Base-by-base conservation (phyloP, 768 basidiomycete genomes). In the Grammothele lineata region DNA sequence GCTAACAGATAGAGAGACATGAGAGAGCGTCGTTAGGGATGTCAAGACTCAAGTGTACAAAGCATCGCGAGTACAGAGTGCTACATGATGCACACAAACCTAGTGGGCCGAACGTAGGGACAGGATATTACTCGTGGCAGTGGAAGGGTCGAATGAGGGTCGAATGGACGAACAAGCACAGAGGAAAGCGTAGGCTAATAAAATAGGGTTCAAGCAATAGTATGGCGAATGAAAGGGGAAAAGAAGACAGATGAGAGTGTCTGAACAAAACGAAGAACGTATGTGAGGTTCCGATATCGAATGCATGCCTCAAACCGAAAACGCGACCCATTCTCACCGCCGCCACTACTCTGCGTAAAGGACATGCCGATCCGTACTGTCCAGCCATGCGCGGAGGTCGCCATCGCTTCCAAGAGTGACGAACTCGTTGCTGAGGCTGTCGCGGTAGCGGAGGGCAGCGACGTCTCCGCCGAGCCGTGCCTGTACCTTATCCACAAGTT, bases 401-500 rank as follows among this genome's bases (percentile, higher is more conserved):
- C 70, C 71, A 59, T 92, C 85, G 25, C 71, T 70, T 44, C 77
- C 72, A 51, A 93, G 69, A 18, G 74, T 78, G 15, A 84, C 73
- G 54, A 86, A 81, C 8, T 70, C 73, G 58, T 82, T 81, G 57
- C 75, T 80, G 57, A 80, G 78, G 59, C 82, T 85, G 58, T 88
- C 82, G 25, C 90, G 81, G 65, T 87, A 98, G 55, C 80, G 75
- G 52, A 98, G 71, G 35, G 71, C 69, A 8, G 62, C 70, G 27
- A 95, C 74, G 50, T 87, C 84, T 12, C 75, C 76, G 0, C 92
- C 93, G 5, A 98, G 71, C 43, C 96, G 80, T 27, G 86, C 78
- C 58, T 91, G 83, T 26, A 97, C 89, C 70, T 98, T 99, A 41
- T 83, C 88, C 75, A 96, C 84, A 51, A 99, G 73, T 60, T 95